Evolutionary conservation across 1,139 yeast species (phyloP).

Genomic region (Protomyces gravidus): DNA sequence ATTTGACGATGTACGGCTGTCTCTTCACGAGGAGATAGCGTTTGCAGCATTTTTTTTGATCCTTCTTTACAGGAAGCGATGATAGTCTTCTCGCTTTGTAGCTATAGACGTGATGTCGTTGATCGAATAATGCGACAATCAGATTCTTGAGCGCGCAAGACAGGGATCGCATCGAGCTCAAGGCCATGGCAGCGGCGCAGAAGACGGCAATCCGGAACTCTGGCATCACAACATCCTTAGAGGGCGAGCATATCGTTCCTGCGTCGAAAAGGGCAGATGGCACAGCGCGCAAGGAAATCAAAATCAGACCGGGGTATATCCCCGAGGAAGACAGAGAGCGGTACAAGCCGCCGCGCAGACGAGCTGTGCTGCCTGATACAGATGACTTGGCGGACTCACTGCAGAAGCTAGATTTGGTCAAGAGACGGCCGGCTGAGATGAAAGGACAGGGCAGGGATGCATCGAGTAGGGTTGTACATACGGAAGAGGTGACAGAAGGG

Average conservation of each 20-base stretch:
- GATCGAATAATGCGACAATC: not conserved
- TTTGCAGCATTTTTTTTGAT: conserved; percentile 12
- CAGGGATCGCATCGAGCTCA: too few species aligned
- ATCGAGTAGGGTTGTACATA: too few species aligned
- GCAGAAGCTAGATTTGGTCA: not conserved
- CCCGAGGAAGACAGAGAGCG: conserved; percentile 43
- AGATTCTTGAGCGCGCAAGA: not conserved
- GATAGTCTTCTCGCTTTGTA: not conserved
- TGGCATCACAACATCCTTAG: conserved; percentile 29
- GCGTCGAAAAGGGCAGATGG: conserved; percentile 43
- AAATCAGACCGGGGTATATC: conserved; percentile 44
- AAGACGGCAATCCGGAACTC: conserved; percentile 15
- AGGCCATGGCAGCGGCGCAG: not conserved
- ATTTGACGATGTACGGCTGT: conserved; percentile 21
- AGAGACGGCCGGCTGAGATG: not conserved
- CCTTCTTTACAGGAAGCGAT: not conserved
- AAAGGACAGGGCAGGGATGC: not conserved
- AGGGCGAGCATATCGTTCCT: conserved; percentile 31
- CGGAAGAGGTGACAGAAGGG: not conserved
- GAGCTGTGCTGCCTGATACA: not conserved
- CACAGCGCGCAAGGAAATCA: conserved; percentile 40
- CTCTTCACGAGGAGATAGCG: conserved; percentile 22
- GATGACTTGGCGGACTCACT: not conserved
- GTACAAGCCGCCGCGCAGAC: conserved; percentile 34
- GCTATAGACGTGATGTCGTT: not conserved